Percentiles rank a stretch among this genome's conserved stretches.
Evolutionary conservation across 2,329 filamentous ascomycete genomes (phyloP).

Genomic region (Didymella exigua): DNA sequence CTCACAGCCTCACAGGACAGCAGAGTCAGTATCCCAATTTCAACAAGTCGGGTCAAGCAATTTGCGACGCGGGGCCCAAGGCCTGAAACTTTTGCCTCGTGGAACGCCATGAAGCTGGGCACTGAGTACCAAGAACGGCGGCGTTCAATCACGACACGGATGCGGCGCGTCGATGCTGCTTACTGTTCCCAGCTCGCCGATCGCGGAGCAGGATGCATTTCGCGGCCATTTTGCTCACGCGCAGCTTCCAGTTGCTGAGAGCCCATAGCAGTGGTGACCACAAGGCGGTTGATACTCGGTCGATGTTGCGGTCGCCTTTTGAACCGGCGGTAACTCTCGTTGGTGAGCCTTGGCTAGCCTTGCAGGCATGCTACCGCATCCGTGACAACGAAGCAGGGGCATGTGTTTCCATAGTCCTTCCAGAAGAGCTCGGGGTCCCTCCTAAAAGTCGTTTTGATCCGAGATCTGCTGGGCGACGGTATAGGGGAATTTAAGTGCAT

Average conservation of each 20-base stretch:
- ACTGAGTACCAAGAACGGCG: slow-evolving; percentile 10
- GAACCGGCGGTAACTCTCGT: not conserved
- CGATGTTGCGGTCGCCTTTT: not conserved
- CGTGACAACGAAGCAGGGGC: too few relatives aligned
- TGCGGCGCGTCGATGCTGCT: not conserved
- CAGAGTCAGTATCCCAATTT: not conserved
- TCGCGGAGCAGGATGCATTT: not conserved
- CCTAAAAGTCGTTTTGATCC: too few relatives aligned
- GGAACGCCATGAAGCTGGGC: slow-evolving; percentile 3
- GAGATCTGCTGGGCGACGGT: not conserved
- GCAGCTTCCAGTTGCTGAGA: not conserved
- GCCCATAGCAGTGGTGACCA: not conserved
- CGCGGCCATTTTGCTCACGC: not conserved
- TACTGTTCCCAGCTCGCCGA: not conserved
- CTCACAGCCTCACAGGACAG: not conserved
- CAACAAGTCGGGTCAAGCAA: not conserved
- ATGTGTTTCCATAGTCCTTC: too few relatives aligned
- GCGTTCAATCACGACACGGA: not conserved
- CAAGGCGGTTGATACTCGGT: not conserved
- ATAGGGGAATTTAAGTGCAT: not conserved
- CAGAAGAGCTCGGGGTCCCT: too few relatives aligned
- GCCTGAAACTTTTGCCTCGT: not conserved
- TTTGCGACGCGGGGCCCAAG: not conserved
- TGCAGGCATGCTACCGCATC: not conserved
- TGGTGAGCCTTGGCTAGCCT: not conserved